Base-by-base conservation (phyloP, 805 yeast genomes). In the Ogataea kodamae region DNA sequence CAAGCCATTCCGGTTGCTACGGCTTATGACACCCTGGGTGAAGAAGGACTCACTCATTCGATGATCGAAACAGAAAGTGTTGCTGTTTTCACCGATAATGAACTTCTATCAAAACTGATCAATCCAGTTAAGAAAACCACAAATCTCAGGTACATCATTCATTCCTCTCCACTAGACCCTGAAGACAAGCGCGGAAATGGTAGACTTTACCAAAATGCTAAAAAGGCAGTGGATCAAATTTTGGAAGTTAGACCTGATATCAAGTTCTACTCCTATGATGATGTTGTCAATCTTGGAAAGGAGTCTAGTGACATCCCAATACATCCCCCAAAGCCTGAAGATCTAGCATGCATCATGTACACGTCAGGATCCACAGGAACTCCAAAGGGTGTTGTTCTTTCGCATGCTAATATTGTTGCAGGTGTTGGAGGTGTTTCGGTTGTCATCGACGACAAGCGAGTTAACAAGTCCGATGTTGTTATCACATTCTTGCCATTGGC, bases 11-110 rank as follows among this genome's bases (percentile, higher is more conserved):
- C 97, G 15, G 72, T 83, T 37, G 97, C 88, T 24, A 92, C 98
- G 10, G 97, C 98, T 22, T 92, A 92, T 61, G 97, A 89, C 60
- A 87, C 96, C 25, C 70, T 89, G 46, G 97, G 97, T 38, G 95
- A 87, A 61, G 71, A 72, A 22, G 96, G 96, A 15, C 71, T 89
- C 54, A 81, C 81, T 37, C 95, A 83, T 62, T 88, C 97, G 3
- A 69, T 92, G 54, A 70, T 73, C 24, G 85, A 89, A 64, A 87
- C 97, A 4, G 84, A 71, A 30, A 76, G 95, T 17, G 68, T 62
- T 34, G 95, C 81, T 14, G 68, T 92, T 40, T 87, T 82, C 62
- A 83, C 95, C 28, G 97, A 92, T 58, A 88, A 83, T 54, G 68
- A 74, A 12, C 70, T 89, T 40, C 69, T 92, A 48, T 52, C 55